Percentiles rank a stretch among this genome's conserved stretches.
Evolutionary conservation across 352 stramenopile species (phyloP).

Genomic region (Phytopythium litorale): DNA sequence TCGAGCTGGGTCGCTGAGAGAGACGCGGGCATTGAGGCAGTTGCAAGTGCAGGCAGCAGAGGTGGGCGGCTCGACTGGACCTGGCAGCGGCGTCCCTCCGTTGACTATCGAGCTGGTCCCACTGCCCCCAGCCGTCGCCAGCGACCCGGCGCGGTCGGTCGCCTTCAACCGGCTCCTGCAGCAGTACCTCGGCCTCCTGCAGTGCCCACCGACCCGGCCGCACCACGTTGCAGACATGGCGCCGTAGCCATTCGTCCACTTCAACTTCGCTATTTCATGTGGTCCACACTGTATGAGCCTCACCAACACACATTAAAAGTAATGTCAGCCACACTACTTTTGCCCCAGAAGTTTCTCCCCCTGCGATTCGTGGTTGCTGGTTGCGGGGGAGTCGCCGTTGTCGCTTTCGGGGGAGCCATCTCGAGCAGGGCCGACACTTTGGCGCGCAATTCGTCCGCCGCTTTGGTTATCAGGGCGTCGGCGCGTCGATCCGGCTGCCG

Average conservation of each 20-base stretch:
- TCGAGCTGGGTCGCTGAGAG: too few species aligned
- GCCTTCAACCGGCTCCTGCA: conserved; percentile 34
- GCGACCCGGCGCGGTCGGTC: conserved; percentile 10
- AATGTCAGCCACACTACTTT: not conserved
- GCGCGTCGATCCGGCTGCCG: too few species aligned
- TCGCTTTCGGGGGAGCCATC: conserved; percentile 3
- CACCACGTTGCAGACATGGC: not conserved
- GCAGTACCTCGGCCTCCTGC: conserved; percentile 45
- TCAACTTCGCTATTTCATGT: not conserved
- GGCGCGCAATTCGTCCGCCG: not conserved
- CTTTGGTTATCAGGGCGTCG: conserved; percentile 1
- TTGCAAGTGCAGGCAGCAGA: too few species aligned
- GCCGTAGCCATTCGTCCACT: not conserved
- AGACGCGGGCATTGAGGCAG: too few species aligned
- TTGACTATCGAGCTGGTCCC: not conserved
- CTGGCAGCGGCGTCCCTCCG: not conserved
- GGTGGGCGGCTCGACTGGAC: not conserved
- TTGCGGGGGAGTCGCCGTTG: conserved; percentile 6
- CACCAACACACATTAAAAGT: not conserved
- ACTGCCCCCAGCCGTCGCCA: not conserved
- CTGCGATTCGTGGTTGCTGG: conserved; percentile 1
- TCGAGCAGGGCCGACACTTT: not conserved
- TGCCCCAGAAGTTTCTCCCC: not conserved
- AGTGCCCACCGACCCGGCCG: conserved; percentile 14
- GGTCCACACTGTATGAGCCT: not conserved